Evolutionary conservation across 1,139 yeast species (phyloP).

Genomic region (Diutina sp.): DNA sequence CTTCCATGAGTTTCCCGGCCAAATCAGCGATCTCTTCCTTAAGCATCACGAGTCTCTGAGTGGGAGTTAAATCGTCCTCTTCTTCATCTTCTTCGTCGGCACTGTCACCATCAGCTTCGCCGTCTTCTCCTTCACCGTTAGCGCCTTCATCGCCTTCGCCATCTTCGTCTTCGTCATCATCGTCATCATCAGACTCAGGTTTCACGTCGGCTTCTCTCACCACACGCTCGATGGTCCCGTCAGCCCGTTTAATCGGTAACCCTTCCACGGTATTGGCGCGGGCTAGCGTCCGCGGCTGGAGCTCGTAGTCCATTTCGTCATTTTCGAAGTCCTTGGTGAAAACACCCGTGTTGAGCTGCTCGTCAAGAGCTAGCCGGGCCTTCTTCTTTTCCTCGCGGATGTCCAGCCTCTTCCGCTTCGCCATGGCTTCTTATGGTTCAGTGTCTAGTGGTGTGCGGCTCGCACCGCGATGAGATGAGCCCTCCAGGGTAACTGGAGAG

Average conservation of each 20-base stretch:
- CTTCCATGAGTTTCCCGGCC: constrained; percentile 70
- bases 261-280: constrained; percentile 43
- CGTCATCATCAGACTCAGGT: constrained; percentile 9
- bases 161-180: constrained; percentile 7
- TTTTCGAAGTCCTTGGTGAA: constrained; percentile 36
- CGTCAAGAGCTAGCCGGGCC: constrained; percentile 36
- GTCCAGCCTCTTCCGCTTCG: constrained; percentile 6
- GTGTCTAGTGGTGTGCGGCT: neutral
- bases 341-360: constrained; percentile 30
- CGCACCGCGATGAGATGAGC: constrained; percentile 2
- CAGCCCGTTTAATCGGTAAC: constrained; percentile 61
- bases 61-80: constrained; percentile 20
- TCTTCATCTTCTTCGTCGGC: neutral
- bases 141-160: constrained; percentile 11
- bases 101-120: neutral
- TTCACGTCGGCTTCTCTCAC: constrained; percentile 20
- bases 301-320: constrained; percentile 60
- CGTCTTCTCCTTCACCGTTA: neutral
- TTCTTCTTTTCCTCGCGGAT: constrained; percentile 17
- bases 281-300: constrained; percentile 34
- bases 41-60: constrained; percentile 40
- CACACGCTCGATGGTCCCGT: constrained; percentile 61
- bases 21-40: constrained; percentile 78
- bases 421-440: constrained; percentile 3
- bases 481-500: neutral